phyloP scores from a whole-genome alignment of 331 rosid genomes.

The Malus hybrid region DNA sequence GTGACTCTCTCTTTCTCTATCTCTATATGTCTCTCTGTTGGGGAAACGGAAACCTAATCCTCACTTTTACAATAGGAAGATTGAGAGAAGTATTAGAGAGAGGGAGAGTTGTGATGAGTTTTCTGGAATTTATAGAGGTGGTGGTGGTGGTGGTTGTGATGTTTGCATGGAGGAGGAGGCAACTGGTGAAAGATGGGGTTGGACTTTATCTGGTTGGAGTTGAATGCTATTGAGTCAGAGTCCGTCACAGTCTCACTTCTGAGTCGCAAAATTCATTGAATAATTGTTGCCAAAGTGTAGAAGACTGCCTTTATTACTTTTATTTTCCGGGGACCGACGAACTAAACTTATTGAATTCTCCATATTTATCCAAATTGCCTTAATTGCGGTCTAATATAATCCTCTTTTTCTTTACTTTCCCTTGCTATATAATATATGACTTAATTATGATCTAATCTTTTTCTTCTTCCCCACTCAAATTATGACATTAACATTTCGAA shows the following conservation, averaged over 20 bases:
- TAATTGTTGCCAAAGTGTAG: background rate
- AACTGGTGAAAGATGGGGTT: background rate
- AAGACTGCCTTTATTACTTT: background rate
- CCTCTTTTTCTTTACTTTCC: too few relatives aligned
- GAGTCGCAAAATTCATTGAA: background rate
- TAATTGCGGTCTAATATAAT: background rate
- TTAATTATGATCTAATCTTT: too few relatives aligned
- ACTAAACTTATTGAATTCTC: too few relatives aligned
- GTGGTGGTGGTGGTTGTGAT: background rate
- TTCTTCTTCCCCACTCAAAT: too few relatives aligned
- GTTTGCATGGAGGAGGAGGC: background rate
- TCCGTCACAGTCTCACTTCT: too few relatives aligned
- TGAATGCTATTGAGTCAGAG: background rate
- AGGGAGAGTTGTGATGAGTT: background rate
- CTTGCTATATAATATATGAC: too few relatives aligned
- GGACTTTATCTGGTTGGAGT: background rate
- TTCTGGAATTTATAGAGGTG: background rate
- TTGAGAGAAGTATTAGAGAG: background rate
- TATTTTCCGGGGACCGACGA: background rate
- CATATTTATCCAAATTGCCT: background rate
- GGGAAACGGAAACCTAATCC: background rate
- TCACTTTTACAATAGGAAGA: background rate
- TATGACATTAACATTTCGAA: too few relatives aligned
- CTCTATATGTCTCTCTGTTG: background rate
- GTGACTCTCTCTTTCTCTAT: background rate